phyloP scores from a whole-genome alignment of 768 basidiomycete species.

The Sistotremastrum niveocremeum region DNA sequence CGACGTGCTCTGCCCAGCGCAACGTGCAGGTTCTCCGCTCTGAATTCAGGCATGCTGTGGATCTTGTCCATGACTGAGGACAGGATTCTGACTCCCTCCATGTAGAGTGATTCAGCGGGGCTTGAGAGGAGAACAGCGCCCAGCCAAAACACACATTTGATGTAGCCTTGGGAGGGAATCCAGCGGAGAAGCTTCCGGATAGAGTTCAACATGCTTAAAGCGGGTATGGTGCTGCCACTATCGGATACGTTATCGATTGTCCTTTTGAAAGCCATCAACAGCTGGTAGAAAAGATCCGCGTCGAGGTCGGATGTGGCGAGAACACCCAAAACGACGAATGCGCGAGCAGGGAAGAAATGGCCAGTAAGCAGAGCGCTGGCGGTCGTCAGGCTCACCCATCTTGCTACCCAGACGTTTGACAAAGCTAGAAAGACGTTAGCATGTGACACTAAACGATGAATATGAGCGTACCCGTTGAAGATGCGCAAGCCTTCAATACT shows the following conservation, averaged over 20 bases:
- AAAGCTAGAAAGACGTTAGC: slow-evolving; percentile 32
- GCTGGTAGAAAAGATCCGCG: slow-evolving; percentile 87
- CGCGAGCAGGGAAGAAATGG: slow-evolving; percentile 73
- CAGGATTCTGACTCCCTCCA: slow-evolving; percentile 57
- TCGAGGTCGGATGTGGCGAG: slow-evolving; percentile 79
- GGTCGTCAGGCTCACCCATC: slow-evolving; percentile 86
- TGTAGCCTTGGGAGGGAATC: slow-evolving; percentile 54
- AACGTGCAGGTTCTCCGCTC: slow-evolving; percentile 33
- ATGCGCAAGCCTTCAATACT: slow-evolving; percentile 50
- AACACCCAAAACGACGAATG: slow-evolving; percentile 72
- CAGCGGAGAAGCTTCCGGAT: slow-evolving; percentile 63
- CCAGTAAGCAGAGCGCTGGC: slow-evolving; percentile 54
- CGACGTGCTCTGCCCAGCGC: slow-evolving; percentile 47
- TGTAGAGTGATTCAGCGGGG: slow-evolving; percentile 47
- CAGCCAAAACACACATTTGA: slow-evolving; percentile 73
- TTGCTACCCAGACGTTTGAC: slow-evolving; percentile 79
- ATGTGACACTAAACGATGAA: slow-evolving; percentile 2
- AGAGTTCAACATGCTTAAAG: slow-evolving; percentile 83
- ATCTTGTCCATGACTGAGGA: slow-evolving; percentile 52
- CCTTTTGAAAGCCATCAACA: slow-evolving; percentile 73
- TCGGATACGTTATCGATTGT: slow-evolving; percentile 49
- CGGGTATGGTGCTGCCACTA: slow-evolving; percentile 53
- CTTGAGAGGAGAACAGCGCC: slow-evolving; percentile 71
- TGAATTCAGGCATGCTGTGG: slow-evolving; percentile 45
- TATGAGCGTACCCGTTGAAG: slow-evolving; percentile 47